Evolutionary conservation across 108 stramenopile species (phyloP), one percentile per base, ranked within the genome.

Genomic region (Discostella stelligeroides): DNA sequence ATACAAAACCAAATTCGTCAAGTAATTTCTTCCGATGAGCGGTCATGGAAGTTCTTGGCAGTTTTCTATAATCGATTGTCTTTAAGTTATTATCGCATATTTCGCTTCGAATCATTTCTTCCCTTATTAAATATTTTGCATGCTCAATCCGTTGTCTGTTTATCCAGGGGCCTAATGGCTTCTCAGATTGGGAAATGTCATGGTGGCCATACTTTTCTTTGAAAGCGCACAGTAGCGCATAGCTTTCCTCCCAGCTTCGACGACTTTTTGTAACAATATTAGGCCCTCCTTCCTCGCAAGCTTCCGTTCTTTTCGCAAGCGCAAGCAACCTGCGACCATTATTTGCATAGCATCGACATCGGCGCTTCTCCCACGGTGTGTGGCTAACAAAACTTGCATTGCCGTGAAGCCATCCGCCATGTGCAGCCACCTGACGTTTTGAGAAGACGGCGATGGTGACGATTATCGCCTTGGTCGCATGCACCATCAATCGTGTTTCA

Each of bases 111-210:
- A 37, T 64, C 48, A 39, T 64, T 28, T 1, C 29, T 21, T 15
- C 34, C 24, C 39, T 60, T 51, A 17, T 58, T 27, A 55, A 41
- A 27, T 55, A 77, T 30, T 63, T 60, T 23, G 68, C 62, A 47
- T 77, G 63, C 46, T 76, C 68, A 45, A 77, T 77, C 46, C 76
- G 29, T 48, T 77, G 76, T 24, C 63, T 63, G 25, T 77, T 70
- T 13, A 77, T 68, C 46, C 68, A 77, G 25, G 64, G 0, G 1
- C 76, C 76, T 40, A 70, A 46, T 20, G 76, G 69, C 42, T 51
- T 77, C 29, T 77, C 39, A 39, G 68, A 77, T 51, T 77, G 76
- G 15, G 76, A 68, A 1, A 77, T 68, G 43, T 70, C 69, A 12
- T 45, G 47, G 29, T 77, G 66, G 0, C 68, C 63, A 42, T 77